Evolutionary conservation across 306 rosid species (phyloP).

Genomic region (Trichosanthes truncata): DNA sequence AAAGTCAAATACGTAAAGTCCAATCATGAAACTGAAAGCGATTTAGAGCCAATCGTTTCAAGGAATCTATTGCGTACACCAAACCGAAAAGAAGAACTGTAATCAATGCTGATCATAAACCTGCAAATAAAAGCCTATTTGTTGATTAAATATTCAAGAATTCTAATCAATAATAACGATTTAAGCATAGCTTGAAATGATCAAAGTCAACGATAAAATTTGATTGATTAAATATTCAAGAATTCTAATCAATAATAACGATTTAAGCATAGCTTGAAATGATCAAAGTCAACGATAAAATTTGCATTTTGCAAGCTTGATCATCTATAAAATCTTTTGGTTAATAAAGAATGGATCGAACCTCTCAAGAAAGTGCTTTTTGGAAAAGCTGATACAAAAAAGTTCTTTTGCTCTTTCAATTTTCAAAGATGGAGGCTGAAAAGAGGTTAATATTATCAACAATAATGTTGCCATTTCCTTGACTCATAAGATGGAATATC

Average conservation of each 20-base stretch:
- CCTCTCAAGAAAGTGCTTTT: not conserved
- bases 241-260: not conserved
- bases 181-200: not conserved
- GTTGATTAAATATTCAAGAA: not conserved
- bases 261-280: not conserved
- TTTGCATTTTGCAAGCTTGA: not conserved
- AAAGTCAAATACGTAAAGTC: not conserved
- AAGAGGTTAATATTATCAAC: not conserved
- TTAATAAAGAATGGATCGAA: not conserved
- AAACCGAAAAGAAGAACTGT: not conserved
- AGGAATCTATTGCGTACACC: not conserved
- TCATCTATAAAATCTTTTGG: not conserved
- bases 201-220: not conserved
- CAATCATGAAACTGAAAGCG: not conserved
- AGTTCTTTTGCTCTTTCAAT: not conserved
- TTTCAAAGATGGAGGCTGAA: not conserved
- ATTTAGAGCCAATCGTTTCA: not conserved
- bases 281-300: not conserved
- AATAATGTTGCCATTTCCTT: not conserved
- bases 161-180: not conserved
- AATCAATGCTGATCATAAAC: not conserved
- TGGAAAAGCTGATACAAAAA: not conserved
- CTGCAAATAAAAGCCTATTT: not conserved
- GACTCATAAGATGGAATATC: not conserved
- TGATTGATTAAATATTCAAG: too few relatives aligned